A percentile compares a stretch with the other conserved stretches of the same genome.
Evolutionary conservation across 2,329 filamentous ascomycete genomes (phyloP).

Genomic region (Cladosporium sp.): DNA sequence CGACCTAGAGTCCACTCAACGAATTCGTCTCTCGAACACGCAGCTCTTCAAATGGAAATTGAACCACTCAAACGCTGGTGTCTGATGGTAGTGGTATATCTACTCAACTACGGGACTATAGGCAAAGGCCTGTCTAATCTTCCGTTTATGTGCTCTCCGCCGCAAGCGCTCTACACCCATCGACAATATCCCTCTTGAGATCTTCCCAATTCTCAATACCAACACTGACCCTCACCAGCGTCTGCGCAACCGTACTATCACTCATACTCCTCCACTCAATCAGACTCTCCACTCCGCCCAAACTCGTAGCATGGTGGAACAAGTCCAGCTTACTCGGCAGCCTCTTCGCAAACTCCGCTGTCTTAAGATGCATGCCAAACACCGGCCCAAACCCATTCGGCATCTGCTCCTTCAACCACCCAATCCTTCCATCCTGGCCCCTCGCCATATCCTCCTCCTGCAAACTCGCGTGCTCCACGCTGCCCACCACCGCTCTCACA

Average conservation of each 20-base stretch:
- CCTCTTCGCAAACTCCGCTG: constrained; percentile 61
- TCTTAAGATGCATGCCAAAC: constrained; percentile 71
- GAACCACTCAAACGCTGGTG: too few relatives aligned
- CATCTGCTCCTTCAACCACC: constrained; percentile 86
- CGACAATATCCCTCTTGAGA: constrained; percentile 51
- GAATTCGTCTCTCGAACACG: too few relatives aligned
- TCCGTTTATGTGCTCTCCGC: background rate
- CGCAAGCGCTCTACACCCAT: constrained; percentile 49
- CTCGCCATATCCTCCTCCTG: constrained; percentile 62
- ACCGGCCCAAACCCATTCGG: constrained; percentile 86
- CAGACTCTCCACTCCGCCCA: constrained; percentile 91
- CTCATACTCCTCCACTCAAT: constrained; percentile 96
- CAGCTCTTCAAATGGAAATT: too few relatives aligned
- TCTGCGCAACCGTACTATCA: constrained; percentile 70
- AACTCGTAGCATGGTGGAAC: constrained; percentile 92
- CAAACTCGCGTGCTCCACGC: constrained; percentile 75
- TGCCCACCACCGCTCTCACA: constrained; percentile 59
- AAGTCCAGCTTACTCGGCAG: constrained; percentile 77
- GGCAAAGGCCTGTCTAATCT: background rate
- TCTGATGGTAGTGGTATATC: background rate
- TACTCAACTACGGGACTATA: background rate
- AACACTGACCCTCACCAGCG: constrained; percentile 77
- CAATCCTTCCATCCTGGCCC: constrained; percentile 35
- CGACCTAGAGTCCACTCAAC: too few relatives aligned
- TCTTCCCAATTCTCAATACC: constrained; percentile 88